Evolutionary conservation across 192 early-diverging fungal genomes (phyloP), one percentile per base, ranked within the genome.

Genomic region (Irineochytrium annulatum): DNA sequence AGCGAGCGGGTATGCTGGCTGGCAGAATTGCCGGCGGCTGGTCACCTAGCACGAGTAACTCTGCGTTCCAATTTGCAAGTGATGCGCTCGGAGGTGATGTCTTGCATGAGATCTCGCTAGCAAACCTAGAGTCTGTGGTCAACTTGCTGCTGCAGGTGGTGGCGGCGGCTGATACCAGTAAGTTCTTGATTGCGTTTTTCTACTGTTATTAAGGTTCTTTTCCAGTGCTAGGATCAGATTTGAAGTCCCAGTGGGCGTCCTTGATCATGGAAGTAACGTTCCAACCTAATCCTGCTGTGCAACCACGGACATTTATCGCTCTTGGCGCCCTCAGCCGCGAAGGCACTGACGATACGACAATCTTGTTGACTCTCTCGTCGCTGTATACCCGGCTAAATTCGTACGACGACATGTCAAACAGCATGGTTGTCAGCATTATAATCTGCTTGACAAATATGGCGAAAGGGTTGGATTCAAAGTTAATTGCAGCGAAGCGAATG

Each of bases 331-430:
- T 98, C 43, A 91, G 90, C 1, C 77, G 87, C 26, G 89, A 94
- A 64, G 91, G 91, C 59, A 88, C 92, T 0, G 93, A 96, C 57
- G 91, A 95, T 55, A 93, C 94, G 62, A 53, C 95, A 45, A 65
- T 96, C n/a, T 98, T 94, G 65, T 92, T 94, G 72, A 92, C 91
- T 22, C 70, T 96, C 20, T 92, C 91, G 1, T 89, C 94, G 0
- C 70, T 98, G 34, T 87, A 90, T 33, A 90, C 89, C 2, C 91
- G 93, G 0, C 76, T 98, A 37, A 86, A 80, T 16, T 81, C 87
- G 35, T 92, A 91, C 66, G 89, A 90, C 45, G 91, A 95, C 58
- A 81, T 81, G 3, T 89, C 93, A 56, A 78, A 77, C 59, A 83
- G 77, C 31, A 68, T 96, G 60, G 90, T 93, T 27, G 80, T 89